phyloP scores from a whole-genome alignment of 2,329 filamentous ascomycete genomes.

The Fusarium brachygibbosum region DNA sequence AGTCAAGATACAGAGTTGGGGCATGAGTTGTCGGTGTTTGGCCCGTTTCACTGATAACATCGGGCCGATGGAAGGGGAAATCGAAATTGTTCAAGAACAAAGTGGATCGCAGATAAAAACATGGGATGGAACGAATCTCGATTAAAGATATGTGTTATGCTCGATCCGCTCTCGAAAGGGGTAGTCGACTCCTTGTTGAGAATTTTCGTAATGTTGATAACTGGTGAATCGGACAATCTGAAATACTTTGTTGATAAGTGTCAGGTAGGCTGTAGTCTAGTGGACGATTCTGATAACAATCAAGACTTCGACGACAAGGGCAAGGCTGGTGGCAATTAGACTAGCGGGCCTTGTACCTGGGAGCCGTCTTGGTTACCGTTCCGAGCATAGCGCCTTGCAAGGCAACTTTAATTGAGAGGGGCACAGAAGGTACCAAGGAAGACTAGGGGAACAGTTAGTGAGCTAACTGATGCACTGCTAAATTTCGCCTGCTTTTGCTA shows the following conservation, averaged over 20 bases:
- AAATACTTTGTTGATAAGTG: too few relatives aligned
- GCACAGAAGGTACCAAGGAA: too few relatives aligned
- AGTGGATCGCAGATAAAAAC: background rate
- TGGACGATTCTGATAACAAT: too few relatives aligned
- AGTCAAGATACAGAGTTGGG: background rate
- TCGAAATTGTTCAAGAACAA: background rate
- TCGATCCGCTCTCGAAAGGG: too few relatives aligned
- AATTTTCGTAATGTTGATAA: too few relatives aligned
- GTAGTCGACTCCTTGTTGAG: too few relatives aligned
- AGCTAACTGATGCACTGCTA: background rate
- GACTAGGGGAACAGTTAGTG: too few relatives aligned
- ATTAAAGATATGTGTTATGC: background rate
- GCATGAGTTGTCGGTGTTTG: too few relatives aligned
- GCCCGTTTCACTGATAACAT: background rate
- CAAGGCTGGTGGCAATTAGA: too few relatives aligned
- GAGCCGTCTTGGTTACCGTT: background rate
- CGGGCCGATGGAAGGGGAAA: background rate
- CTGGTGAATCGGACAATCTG: too few relatives aligned
- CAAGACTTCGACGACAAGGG: too few relatives aligned
- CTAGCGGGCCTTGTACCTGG: background rate
- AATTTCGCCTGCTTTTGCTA: fast-evolving
- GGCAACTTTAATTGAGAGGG: background rate
- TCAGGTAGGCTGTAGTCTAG: too few relatives aligned
- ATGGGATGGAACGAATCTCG: background rate
- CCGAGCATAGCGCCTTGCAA: background rate